A percentile compares a stretch with the other conserved stretches of the same genome.
These are phyloP conservation scores for Tetrastigma voinierianum DNA, from an alignment of 164 flowering plant species.

Conservation along the genomic window DNA sequence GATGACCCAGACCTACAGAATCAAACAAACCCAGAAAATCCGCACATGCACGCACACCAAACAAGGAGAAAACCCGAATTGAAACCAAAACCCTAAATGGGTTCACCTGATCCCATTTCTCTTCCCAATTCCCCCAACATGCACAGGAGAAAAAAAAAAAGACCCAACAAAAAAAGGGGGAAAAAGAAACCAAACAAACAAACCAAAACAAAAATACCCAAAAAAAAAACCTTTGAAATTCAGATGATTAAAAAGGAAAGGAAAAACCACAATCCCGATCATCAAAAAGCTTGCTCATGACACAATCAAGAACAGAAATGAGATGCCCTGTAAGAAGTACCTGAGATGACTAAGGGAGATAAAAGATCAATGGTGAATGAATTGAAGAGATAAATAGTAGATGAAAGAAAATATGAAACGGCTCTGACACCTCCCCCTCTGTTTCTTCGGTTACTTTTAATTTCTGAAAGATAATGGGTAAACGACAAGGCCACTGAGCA, in stretches of 20 bases:
- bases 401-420: neutral
- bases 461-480: neutral
- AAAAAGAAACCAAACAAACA: neutral
- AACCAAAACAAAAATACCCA: neutral
- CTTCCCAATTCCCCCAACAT: neutral
- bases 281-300: neutral
- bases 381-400: neutral
- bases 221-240: neutral
- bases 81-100: neutral
- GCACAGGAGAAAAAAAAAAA: neutral
- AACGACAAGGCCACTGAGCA: slow-evolving; percentile 4
- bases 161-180: neutral
- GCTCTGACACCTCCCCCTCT: neutral
- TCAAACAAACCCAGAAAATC: neutral
- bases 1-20: too few species aligned
- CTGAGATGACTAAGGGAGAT: slow-evolving; percentile 6
- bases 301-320: neutral
- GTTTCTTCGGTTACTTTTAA: neutral
- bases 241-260: neutral
- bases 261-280: neutral
- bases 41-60: slow-evolving; percentile 5
- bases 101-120: slow-evolving; percentile 14
- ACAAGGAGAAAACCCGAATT: neutral
- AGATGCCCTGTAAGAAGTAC: slow-evolving; percentile 2
- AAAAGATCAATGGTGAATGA: neutral